A percentile compares a stretch with the other conserved stretches of the same genome.
Conservation (phyloP, 495 filamentous ascomycete genomes). For the Penicillium lagena region DNA sequence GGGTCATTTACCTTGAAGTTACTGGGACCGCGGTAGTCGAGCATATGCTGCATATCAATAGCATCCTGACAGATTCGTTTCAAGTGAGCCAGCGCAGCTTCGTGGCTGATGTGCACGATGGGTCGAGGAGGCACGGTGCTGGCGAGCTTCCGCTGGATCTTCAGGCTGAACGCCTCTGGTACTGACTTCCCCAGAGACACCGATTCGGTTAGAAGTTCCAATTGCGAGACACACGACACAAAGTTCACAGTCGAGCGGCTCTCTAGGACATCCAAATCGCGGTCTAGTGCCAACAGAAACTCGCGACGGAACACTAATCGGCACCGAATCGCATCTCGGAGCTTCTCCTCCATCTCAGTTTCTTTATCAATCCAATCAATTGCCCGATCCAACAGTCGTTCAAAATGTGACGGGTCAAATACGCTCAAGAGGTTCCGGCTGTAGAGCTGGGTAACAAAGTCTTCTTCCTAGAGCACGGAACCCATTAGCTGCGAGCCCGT, state of each 20-base stretch:
- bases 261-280: constrained; percentile 36
- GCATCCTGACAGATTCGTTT: constrained; percentile 67
- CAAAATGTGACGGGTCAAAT: constrained; percentile 50
- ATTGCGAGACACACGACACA: constrained; percentile 32
- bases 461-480: constrained; percentile 65
- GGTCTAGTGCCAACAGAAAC: constrained; percentile 50
- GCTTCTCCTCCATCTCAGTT: constrained; percentile 38
- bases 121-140: constrained; percentile 90
- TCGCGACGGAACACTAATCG: constrained; percentile 59
- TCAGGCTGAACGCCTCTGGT: constrained; percentile 75
- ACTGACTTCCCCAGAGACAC: constrained; percentile 58
- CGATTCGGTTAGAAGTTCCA: constrained; percentile 49
- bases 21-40: constrained; percentile 61
- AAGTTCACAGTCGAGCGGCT: constrained; percentile 34
- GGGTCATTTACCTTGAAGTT: constrained; percentile 44
- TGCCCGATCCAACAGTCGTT: constrained; percentile 55
- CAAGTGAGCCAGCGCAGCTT: constrained; percentile 65
- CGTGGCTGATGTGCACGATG: constrained; percentile 69
- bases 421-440: constrained; percentile 66
- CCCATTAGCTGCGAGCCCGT: background rate
- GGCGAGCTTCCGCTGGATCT: constrained; percentile 81
- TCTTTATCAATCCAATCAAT: constrained; percentile 44
- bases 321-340: constrained; percentile 53
- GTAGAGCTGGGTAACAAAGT: constrained; percentile 88
- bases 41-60: constrained; percentile 57